These are phyloP conservation scores for Rhodotorula sp. DNA, from an alignment of 1,284 basidiomycete species.

Conservation along the genomic window DNA sequence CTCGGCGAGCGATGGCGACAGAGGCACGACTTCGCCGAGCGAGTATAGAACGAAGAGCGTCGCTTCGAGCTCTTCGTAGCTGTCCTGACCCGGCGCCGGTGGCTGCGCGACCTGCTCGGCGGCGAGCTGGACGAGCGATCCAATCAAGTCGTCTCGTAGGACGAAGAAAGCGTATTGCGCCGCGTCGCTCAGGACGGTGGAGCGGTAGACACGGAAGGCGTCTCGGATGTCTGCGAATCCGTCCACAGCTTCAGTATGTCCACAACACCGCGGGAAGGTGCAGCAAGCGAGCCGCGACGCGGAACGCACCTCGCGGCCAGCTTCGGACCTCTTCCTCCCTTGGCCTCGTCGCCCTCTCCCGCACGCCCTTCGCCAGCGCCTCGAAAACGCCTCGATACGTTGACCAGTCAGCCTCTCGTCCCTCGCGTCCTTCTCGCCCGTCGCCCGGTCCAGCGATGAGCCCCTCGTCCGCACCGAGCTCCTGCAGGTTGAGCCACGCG, in stretches of 20 bases:
- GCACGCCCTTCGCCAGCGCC: slow-evolving; percentile 39
- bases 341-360: slow-evolving; percentile 39
- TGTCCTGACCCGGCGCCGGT: background rate
- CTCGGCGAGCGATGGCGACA: slow-evolving; percentile 17
- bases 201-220: slow-evolving; percentile 42
- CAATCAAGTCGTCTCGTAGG: slow-evolving; percentile 43
- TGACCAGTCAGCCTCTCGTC: slow-evolving; percentile 37
- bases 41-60: slow-evolving; percentile 42
- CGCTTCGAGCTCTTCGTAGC: slow-evolving; percentile 43
- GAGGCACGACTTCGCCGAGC: slow-evolving; percentile 44
- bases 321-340: slow-evolving; percentile 18
- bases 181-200: slow-evolving; percentile 39
- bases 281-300: background rate
- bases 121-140: slow-evolving; percentile 37
- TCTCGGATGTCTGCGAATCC: slow-evolving; percentile 32
- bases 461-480: slow-evolving; percentile 45
- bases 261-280: background rate
- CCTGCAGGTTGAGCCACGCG: slow-evolving; percentile 46
- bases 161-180: slow-evolving; percentile 45
- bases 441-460: slow-evolving; percentile 36
- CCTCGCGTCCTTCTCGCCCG: slow-evolving; percentile 30
- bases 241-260: fast-evolving
- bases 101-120: slow-evolving; percentile 26
- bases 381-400: slow-evolving; percentile 43
- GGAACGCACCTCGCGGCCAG: slow-evolving; percentile 42